These are phyloP conservation scores for Arthrocladium fulminans DNA, from an alignment of 2,329 filamentous ascomycete species.

Conservation along the genomic window DNA sequence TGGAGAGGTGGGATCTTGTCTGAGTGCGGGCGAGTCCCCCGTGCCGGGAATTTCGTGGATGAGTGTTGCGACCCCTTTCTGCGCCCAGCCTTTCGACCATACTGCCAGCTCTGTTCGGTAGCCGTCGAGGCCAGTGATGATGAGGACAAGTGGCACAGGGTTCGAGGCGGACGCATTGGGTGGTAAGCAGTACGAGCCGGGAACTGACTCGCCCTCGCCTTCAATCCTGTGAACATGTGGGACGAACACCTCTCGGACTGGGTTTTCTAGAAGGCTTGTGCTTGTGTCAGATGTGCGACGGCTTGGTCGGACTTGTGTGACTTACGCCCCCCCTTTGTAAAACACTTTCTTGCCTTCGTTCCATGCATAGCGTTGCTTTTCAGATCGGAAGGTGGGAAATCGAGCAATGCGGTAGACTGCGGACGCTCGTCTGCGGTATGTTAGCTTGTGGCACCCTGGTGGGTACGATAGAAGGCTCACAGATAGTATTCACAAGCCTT, in stretches of 20 bases:
- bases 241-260: slow-evolving; percentile 54
- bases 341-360: slow-evolving; percentile 21
- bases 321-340: slow-evolving; percentile 23
- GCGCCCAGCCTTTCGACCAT: slow-evolving; percentile 20
- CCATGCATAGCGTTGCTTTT: slow-evolving; percentile 23
- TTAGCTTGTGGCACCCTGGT: slow-evolving; percentile 3
- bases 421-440: slow-evolving; percentile 59
- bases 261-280: slow-evolving; percentile 28
- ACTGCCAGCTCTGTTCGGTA: slow-evolving; percentile 44
- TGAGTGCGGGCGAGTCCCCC: slow-evolving; percentile 58
- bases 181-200: slow-evolving; percentile 58
- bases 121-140: slow-evolving; percentile 52
- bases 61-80: slow-evolving; percentile 45
- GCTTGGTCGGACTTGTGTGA: background rate
- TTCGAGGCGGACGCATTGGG: slow-evolving; percentile 32
- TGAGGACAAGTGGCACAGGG: slow-evolving; percentile 45
- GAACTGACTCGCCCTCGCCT: slow-evolving; percentile 49
- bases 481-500: slow-evolving; percentile 44
- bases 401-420: slow-evolving; percentile 65
- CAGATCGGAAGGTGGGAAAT: slow-evolving; percentile 44
- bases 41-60: slow-evolving; percentile 59
- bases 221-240: slow-evolving; percentile 46
- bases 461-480: slow-evolving; percentile 6
- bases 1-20: slow-evolving; percentile 48
- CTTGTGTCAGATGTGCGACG: slow-evolving; percentile 8